Evolutionary conservation across 164 flowering plant genomes (phyloP).

Genomic region (Platanus orientalis): DNA sequence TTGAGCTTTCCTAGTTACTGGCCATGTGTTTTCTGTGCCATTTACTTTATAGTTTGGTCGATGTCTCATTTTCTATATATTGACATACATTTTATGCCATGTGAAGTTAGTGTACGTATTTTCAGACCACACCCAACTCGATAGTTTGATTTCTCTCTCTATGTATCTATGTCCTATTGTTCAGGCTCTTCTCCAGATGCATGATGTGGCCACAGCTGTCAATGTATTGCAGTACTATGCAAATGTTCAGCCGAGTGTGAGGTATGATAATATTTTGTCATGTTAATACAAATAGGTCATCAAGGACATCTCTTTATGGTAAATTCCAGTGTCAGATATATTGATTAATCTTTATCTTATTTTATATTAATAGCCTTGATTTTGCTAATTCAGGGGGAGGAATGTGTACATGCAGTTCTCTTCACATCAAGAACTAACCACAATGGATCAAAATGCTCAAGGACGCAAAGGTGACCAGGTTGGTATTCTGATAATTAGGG

Average conservation of each 20-base stretch:
- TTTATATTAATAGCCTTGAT: not conserved
- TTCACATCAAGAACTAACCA: conserved; percentile 94
- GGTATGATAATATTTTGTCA: conserved; percentile 30
- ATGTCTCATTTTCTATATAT: not conserved
- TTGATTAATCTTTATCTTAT: not conserved
- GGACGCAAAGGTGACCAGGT: conserved; percentile 76
- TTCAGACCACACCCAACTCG: not conserved
- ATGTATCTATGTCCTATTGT: not conserved
- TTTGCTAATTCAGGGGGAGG: conserved; percentile 60
- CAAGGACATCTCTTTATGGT: too few species aligned
- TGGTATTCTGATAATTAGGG: conserved; percentile 17
- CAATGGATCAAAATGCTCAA: conserved; percentile 79
- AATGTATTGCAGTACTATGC: conserved; percentile 74
- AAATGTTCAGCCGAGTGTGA: conserved; percentile 78
- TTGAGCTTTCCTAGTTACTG: not conserved
- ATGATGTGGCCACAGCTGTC: conserved; percentile 78
- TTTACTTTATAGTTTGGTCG: not conserved
- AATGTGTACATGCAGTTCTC: conserved; percentile 96
- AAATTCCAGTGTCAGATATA: too few species aligned
- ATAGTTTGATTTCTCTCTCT: not conserved
- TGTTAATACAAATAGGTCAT: too few species aligned
- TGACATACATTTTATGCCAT: not conserved
- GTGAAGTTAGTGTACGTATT: not conserved
- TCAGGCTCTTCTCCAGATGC: conserved; percentile 98
- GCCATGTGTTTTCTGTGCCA: not conserved